A percentile compares a stretch with the other conserved stretches of the same genome.
Conservation (phyloP, 495 filamentous ascomycete species). For the Geoglossum glabrum region DNA sequence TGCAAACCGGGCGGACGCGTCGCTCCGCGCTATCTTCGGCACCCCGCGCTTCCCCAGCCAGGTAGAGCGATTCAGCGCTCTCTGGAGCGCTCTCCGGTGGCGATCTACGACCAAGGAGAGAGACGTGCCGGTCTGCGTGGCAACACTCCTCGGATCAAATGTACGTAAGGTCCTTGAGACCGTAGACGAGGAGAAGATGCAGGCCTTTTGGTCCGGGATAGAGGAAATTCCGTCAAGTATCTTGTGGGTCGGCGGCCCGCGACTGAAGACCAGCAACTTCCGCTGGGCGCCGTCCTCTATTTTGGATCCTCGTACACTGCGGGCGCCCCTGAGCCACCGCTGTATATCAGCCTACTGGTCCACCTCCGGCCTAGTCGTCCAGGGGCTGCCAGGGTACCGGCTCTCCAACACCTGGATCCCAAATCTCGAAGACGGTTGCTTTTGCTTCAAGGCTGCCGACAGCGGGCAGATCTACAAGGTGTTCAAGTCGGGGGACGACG, state of each 20-base stretch:
- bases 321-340: no score
- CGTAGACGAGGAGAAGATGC: not conserved
- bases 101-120: conserved; percentile 6
- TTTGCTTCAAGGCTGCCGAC: no score
- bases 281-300: conserved; percentile 9
- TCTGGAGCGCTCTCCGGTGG: conserved; percentile 5
- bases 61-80: not conserved
- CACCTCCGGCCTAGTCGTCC: no score
- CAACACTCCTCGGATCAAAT: conserved; percentile 7
- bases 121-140: conserved; percentile 11
- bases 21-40: not conserved
- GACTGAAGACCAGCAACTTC: conserved; percentile 4
- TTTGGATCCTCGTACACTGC: no score
- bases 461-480: no score
- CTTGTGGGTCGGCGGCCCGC: conserved; percentile 5
- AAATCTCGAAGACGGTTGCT: no score
- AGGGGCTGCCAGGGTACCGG: no score
- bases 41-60: not conserved
- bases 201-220: conserved; percentile 4
- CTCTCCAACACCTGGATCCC: no score
- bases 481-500: no score
- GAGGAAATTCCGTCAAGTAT: conserved; percentile 7
- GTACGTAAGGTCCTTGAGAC: not conserved
- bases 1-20: no score
- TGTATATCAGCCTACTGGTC: no score